Conservation (phyloP, 2,329 filamentous ascomycete species). For the Thermothelomyces thermophilus region DNA sequence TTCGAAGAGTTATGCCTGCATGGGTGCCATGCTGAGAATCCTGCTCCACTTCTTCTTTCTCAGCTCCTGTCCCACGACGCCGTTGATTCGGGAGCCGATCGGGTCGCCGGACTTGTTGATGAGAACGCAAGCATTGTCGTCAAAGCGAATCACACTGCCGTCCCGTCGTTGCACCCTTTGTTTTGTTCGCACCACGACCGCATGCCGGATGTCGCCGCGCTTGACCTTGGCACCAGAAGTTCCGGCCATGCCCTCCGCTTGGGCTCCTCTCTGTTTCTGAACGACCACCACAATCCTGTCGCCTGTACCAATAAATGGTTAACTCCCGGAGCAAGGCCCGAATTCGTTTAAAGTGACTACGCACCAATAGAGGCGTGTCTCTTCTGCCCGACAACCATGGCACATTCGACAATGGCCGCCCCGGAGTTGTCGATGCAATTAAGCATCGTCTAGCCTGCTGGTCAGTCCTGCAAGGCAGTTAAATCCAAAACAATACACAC, state of each 20-base stretch:
- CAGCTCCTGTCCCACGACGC: constrained; percentile 84
- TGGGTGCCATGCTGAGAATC: constrained; percentile 88
- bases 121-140: constrained; percentile 96
- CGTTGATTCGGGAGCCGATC: constrained; percentile 85
- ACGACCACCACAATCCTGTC: constrained; percentile 97
- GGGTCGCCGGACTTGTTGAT: constrained; percentile 97
- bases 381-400: constrained; percentile 87
- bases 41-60: constrained; percentile 95
- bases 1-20: constrained; percentile 36
- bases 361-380: constrained; percentile 80
- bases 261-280: constrained; percentile 84
- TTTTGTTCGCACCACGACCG: constrained; percentile 84
- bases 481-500: constrained; percentile 32
- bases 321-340: background rate
- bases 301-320: constrained; percentile 47
- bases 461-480: constrained; percentile 1
- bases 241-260: constrained; percentile 64
- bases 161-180: constrained; percentile 84
- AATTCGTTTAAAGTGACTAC: constrained; percentile 22
- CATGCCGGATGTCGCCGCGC: constrained; percentile 92
- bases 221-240: constrained; percentile 81
- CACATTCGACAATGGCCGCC: constrained; percentile 94
- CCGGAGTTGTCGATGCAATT: constrained; percentile 99
- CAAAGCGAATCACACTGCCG: constrained; percentile 85
- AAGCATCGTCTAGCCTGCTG: constrained; percentile 71